These are phyloP conservation scores for Oryza rufipogon DNA, from an alignment of 176 grass and related monocot genomes.

Conservation along the genomic window DNA sequence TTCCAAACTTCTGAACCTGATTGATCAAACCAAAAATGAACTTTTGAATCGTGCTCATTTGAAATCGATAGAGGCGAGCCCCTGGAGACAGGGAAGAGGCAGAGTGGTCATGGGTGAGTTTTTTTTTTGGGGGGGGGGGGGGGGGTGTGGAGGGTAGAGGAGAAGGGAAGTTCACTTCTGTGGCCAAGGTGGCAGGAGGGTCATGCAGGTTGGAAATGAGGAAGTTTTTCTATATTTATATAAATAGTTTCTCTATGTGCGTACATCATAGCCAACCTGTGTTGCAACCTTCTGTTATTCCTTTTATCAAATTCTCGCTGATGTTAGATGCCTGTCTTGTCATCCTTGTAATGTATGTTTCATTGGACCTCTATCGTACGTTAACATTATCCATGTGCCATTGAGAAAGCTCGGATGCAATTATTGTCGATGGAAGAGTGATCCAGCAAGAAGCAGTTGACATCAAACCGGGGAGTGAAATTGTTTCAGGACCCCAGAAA, in stretches of 20 bases:
- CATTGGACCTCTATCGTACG: background rate
- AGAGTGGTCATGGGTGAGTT: background rate
- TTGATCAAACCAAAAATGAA: background rate
- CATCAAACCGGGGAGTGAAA: constrained; percentile 72
- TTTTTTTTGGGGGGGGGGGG: no score
- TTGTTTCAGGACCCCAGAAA: constrained; percentile 80
- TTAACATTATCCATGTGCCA: constrained; percentile 31
- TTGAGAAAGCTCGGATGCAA: constrained; percentile 74
- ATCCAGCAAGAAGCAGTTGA: constrained; percentile 68
- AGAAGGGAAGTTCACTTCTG: background rate
- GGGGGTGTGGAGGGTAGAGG: no score
- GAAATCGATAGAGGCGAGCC: no score
- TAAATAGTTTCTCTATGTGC: constrained; percentile 7
- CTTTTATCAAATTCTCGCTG: constrained; percentile 9
- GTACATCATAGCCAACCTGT: background rate
- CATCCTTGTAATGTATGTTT: background rate
- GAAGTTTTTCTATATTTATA: constrained; percentile 2
- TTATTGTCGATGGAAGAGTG: constrained; percentile 77
- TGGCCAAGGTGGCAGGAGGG: background rate
- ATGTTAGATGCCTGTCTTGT: constrained; percentile 19
- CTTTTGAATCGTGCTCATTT: background rate
- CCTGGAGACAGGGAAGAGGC: background rate
- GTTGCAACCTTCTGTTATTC: background rate
- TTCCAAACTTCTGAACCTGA: background rate
- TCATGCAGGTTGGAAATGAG: no score